Base-by-base conservation (phyloP, 768 basidiomycete genomes). In the Suillus weaverae region DNA sequence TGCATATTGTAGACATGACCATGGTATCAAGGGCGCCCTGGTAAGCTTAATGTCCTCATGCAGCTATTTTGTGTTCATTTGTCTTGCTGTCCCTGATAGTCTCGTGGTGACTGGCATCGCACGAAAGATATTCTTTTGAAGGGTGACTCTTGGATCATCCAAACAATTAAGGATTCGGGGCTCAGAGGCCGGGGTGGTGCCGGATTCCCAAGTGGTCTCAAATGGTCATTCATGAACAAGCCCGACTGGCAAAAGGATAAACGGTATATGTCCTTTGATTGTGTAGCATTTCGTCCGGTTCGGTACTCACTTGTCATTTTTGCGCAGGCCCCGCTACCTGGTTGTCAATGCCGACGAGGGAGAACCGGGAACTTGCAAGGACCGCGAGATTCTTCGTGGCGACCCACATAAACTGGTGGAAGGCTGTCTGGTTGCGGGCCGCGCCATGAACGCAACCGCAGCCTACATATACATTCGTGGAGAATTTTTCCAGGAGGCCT, bases 391-490 rank as follows among this genome's bases (percentile, higher is more conserved):
- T 71, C 82, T 99, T 71, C 91, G 97, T 54, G 97, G 97, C 20
- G 97, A 99, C 77, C 97, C 97, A 0, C 97, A 99, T 82, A 99
- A 99, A 74, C 90, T 99, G 64, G 85, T 99, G 70, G 97, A 99
- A 75, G 97, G 97, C 8, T 99, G 97, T 75, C 88, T 99, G 57
- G 94, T 99, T 65, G 96, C 97, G 33, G 97, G 97, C 6, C 91
- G 97, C 55, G 89, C 83, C 20, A 99, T 99, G 97, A 99, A 99
- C 78, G 97, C 96, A 44, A 95, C 78, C 54, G 96, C 96, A 0
- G 97, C 97, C n/a, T 99, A 99, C 84, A 99, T 99, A 78, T 99
- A 99, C 80, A 95, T 99, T 72, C 96, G 97, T 66, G 97, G 97
- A 69, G 97, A 99, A 77, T 99, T 99, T 81, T 89, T 91, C 79